Percentiles rank a stretch among this genome's conserved stretches.
These are phyloP conservation scores for Gryganskiella cystojenkinii DNA, from an alignment of 192 early-diverging fungal genomes.

Conservation along the genomic window DNA sequence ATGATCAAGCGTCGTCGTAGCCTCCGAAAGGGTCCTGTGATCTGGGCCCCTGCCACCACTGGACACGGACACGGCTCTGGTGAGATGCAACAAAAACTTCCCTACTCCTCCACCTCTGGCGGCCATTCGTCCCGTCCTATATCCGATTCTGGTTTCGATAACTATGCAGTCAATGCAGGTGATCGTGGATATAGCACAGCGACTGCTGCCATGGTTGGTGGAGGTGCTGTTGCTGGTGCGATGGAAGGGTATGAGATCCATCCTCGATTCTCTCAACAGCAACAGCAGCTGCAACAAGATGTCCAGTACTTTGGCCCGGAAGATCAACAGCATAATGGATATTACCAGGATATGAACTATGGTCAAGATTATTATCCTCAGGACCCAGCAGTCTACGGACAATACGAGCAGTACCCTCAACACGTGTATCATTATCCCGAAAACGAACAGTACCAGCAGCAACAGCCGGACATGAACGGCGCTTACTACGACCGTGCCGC, in stretches of 20 bases:
- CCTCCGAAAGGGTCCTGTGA: not conserved
- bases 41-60: not conserved
- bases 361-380: not conserved
- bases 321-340: not conserved
- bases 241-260: not conserved
- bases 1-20: slow-evolving; percentile 14
- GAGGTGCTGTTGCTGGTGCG: not conserved
- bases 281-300: not conserved
- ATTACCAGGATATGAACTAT: too few relatives aligned
- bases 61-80: not conserved
- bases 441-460: slow-evolving; percentile 6
- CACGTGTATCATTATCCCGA: slow-evolving; percentile 13
- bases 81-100: too few relatives aligned
- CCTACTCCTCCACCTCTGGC: too few relatives aligned
- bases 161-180: not conserved
- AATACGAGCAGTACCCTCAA: slow-evolving; percentile 7
- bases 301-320: not conserved
- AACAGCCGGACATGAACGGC: slow-evolving; percentile 1
- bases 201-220: not conserved
- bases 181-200: not conserved
- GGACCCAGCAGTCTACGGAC: not conserved
- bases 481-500: slow-evolving; percentile 17
- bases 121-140: too few relatives aligned
- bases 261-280: not conserved
- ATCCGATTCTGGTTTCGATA: not conserved